Evolutionary conservation across 2,329 filamentous ascomycete genomes (phyloP), one percentile per base, ranked within the genome.

Genomic region (Endothia cerciana): DNA sequence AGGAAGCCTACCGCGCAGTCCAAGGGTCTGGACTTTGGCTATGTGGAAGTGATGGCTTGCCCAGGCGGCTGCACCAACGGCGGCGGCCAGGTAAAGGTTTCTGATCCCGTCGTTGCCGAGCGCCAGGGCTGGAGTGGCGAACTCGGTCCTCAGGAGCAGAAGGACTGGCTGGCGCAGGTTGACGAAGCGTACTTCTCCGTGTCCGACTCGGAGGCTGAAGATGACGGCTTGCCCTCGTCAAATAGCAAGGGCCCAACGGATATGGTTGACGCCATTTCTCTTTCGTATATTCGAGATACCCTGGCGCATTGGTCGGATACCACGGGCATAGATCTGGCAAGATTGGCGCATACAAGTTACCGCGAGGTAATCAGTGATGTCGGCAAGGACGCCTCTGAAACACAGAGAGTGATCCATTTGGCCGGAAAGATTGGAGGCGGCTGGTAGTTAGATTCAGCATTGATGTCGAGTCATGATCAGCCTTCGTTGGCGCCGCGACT

Each of bases 61-160:
- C 95, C 95, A 0, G 95, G 95, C n/a, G 95, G 95, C 3, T 99
- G 95, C 80, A 99, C 95, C 63, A 99, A 99, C 73, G 95, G 95
- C 1, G 95, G 95, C 45, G 95, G 95, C 0, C 95, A 99, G 80
- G 89, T 99, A 75, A 97, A 97, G 74, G 87, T 92, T 33, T 91
- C 93, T 62, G 95, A 98, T 75, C 87, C 91, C 7, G 80, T 87
- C 15, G 78, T 89, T 11, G 73, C 82, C 51, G 82, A 83, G 68
- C 82, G 82, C 58, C 82, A 79, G 69, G 78, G 80, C 2, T 71
- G 81, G 17, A 75, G 77, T 2, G 76, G 78, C 40, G 91, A 90
- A 72, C 85, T 89, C 38, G 90, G 91, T 0, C 87, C 89, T 4
- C 87, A 89, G 68, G 92, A 94, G 78, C 93, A 97, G 78, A 96